Evolutionary conservation across 1,139 yeast species (phyloP).

Genomic region (Candida dubliniensis): DNA sequence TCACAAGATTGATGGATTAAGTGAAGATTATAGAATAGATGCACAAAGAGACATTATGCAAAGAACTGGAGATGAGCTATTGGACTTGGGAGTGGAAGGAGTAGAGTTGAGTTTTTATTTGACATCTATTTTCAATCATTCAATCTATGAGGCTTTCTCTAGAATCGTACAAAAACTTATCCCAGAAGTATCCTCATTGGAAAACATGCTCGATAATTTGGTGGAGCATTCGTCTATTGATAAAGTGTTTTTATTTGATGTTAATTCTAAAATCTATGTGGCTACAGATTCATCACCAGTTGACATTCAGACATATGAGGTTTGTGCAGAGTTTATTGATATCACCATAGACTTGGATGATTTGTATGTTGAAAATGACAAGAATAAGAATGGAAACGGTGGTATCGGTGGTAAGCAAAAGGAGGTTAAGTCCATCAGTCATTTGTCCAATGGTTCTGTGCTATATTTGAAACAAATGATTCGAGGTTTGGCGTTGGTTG

Average conservation of each 20-base stretch:
- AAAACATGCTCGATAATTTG: constrained; percentile 82
- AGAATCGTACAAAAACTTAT: constrained; percentile 88
- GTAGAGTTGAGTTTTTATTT: constrained; percentile 88
- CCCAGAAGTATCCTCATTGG: constrained; percentile 84
- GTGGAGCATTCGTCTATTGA: constrained; percentile 90
- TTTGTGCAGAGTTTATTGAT: constrained; percentile 95
- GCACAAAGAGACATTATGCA: constrained; percentile 97
- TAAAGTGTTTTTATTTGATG: constrained; percentile 88
- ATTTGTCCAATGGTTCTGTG: constrained; percentile 77
- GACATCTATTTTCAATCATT: constrained; percentile 92
- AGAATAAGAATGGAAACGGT: constrained; percentile 6
- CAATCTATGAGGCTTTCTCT: constrained; percentile 93
- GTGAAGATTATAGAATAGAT: constrained; percentile 90
- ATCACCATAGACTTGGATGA: constrained; percentile 88
- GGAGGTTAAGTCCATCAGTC: constrained; percentile 66
- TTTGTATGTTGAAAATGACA: constrained; percentile 50
- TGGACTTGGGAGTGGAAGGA: constrained; percentile 87
- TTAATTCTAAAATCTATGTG: constrained; percentile 90
- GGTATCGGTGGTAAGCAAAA: constrained; percentile 16
- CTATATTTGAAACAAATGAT: constrained; percentile 89
- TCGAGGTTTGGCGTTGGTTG: constrained; percentile 87
- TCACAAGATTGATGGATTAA: constrained; percentile 92
- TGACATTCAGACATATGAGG: constrained; percentile 92
- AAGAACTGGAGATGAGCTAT: constrained; percentile 87
- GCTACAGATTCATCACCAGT: constrained; percentile 97